Conservation (phyloP, 495 filamentous ascomycete genomes). For the Glonium stellatum region DNA sequence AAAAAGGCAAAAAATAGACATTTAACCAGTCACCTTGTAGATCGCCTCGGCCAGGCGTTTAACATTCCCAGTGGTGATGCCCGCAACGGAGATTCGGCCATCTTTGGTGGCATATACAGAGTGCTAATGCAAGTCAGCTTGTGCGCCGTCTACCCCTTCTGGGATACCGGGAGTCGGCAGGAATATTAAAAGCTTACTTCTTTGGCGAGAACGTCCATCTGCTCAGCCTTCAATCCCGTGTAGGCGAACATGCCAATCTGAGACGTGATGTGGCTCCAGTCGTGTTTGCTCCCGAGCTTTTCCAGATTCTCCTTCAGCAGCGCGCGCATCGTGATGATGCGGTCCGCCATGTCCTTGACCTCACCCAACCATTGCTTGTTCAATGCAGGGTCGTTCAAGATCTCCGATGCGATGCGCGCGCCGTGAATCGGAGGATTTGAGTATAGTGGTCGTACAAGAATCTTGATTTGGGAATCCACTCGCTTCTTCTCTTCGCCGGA, state of each 20-base stretch:
- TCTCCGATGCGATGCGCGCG: slow-evolving; percentile 85
- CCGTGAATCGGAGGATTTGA: slow-evolving; percentile 97
- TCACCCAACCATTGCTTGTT: slow-evolving; percentile 93
- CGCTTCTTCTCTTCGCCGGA: slow-evolving; percentile 88
- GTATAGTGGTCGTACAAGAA: slow-evolving; percentile 93
- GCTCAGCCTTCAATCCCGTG: slow-evolving; percentile 84
- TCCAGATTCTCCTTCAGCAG: slow-evolving; percentile 89
- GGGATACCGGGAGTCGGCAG: background rate
- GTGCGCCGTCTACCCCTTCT: background rate
- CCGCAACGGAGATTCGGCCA: slow-evolving; percentile 93
- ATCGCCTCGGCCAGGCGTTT: slow-evolving; percentile 90
- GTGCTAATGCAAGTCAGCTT: slow-evolving; percentile 48
- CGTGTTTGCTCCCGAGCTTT: slow-evolving; percentile 86
- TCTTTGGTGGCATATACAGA: slow-evolving; percentile 97
- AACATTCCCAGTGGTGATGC: slow-evolving; percentile 90
- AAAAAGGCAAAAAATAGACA: background rate
- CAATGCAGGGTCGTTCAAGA: slow-evolving; percentile 78
- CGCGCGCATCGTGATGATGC: slow-evolving; percentile 96
- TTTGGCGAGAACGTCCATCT: slow-evolving; percentile 88
- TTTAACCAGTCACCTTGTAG: slow-evolving; percentile 77
- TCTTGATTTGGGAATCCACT: slow-evolving; percentile 96
- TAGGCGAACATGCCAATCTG: slow-evolving; percentile 99
- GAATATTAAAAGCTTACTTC: slow-evolving; percentile 50
- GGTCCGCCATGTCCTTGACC: slow-evolving; percentile 98
- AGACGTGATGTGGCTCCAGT: slow-evolving; percentile 97